Conservation (phyloP, 768 basidiomycete genomes). For the Kwoniella pini region DNA sequence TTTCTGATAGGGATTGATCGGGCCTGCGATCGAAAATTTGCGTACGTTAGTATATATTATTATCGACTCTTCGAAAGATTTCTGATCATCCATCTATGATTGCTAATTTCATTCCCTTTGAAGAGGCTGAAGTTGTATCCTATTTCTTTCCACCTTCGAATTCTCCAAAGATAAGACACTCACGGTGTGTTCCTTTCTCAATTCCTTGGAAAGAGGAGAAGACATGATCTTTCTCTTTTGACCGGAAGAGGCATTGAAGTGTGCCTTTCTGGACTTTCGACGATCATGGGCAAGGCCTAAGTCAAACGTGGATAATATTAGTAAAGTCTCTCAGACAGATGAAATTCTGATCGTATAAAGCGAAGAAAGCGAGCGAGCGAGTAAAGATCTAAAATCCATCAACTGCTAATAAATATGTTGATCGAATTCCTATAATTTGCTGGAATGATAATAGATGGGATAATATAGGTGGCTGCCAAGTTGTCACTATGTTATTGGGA, state of each 20-base stretch:
- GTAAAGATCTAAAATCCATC: background rate
- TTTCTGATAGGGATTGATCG: conserved; percentile 94
- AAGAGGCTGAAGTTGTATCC: background rate
- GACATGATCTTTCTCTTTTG: conserved; percentile 98
- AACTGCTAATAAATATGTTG: too few species aligned
- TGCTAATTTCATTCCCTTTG: background rate
- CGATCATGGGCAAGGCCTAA: conserved; percentile 59
- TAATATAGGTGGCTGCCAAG: too few species aligned
- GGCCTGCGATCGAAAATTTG: conserved; percentile 61
- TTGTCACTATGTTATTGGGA: too few species aligned
- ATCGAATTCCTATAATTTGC: too few species aligned
- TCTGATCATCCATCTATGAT: background rate
- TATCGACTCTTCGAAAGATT: too few species aligned
- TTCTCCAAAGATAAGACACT: conserved; percentile 50
- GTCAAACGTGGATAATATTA: background rate
- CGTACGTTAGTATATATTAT: too few species aligned
- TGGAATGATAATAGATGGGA: background rate
- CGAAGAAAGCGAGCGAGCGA: conserved; percentile 1
- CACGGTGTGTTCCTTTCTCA: conserved; percentile 87
- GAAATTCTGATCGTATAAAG: background rate
- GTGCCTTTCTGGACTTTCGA: conserved; percentile 97
- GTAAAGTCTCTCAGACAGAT: too few species aligned
- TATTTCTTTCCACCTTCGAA: too few species aligned
- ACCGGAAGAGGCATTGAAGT: conserved; percentile 93
- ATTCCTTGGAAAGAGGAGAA: conserved; percentile 90